These are phyloP conservation scores for Kwoniella pini DNA, from an alignment of 768 basidiomycete species.

Conservation along the genomic window DNA sequence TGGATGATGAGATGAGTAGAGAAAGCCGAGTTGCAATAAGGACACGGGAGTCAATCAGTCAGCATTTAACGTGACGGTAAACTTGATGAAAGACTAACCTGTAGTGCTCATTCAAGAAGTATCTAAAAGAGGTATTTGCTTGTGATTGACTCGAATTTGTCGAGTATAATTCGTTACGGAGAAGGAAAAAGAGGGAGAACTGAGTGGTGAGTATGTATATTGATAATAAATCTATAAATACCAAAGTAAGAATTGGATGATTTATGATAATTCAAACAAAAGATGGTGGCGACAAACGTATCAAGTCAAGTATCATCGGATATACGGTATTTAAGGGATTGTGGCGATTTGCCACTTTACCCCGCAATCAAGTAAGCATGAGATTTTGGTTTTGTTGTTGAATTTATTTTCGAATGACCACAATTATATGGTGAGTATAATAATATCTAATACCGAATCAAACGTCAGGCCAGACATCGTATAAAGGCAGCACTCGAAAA, in stretches of 20 bases:
- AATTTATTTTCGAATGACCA: too few species aligned
- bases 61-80: not conserved
- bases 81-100: conserved; percentile 39
- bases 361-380: not conserved
- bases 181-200: not conserved
- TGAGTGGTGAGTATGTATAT: conserved; percentile 13
- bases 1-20: too few species aligned
- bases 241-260: conserved; percentile 3
- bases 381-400: conserved; percentile 6
- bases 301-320: not conserved
- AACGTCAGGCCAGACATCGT: too few species aligned
- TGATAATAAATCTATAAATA: not conserved
- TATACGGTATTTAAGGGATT: not conserved
- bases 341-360: conserved; percentile 24
- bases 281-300: conserved; percentile 12
- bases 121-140: conserved; percentile 1
- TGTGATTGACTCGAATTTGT: not conserved
- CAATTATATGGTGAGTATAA: not conserved
- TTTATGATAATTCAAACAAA: not conserved
- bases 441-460: too few species aligned
- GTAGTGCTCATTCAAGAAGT: conserved; percentile 53
- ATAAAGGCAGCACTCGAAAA: too few species aligned
- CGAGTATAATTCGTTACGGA: not conserved
- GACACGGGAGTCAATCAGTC: not conserved
- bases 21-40: not conserved